Percentiles rank a stretch among this genome's conserved stretches.
These are phyloP conservation scores for Thuja plicata DNA, from an alignment of 83 land plant genomes.

Conservation along the genomic window DNA sequence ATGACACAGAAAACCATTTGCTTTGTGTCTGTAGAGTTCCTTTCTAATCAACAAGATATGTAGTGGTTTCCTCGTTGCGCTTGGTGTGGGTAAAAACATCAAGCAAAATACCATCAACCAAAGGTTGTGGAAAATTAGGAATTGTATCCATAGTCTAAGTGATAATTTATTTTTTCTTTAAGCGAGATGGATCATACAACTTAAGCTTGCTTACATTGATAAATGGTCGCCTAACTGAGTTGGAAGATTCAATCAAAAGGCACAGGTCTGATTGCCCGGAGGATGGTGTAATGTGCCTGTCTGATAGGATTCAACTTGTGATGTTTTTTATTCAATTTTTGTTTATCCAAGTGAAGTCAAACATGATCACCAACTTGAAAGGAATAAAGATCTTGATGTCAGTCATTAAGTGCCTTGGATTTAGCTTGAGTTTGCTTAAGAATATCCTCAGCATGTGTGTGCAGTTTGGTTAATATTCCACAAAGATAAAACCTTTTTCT, in stretches of 20 bases:
- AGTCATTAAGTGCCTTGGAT: not conserved
- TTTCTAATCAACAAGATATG: no score
- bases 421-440: not conserved
- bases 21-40: no score
- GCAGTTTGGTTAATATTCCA: not conserved
- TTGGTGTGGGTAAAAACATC: no score
- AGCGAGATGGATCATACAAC: not conserved
- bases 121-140: not conserved
- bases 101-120: no score
- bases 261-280: not conserved
- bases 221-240: not conserved
- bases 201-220: not conserved
- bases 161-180: not conserved
- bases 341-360: no score
- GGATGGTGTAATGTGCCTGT: not conserved
- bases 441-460: not conserved
- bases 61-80: no score
- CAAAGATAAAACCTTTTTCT: not conserved
- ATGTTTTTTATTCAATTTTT: not conserved
- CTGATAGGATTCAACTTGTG: not conserved
- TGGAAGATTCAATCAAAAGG: not conserved
- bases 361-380: no score
- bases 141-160: not conserved
- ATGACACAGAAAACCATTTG: no score
- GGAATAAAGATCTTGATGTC: no score